Percentiles rank a stretch among this genome's conserved stretches.
These are phyloP conservation scores for Macrolepiota albuminosa DNA, from an alignment of 768 basidiomycete species.

Conservation along the genomic window DNA sequence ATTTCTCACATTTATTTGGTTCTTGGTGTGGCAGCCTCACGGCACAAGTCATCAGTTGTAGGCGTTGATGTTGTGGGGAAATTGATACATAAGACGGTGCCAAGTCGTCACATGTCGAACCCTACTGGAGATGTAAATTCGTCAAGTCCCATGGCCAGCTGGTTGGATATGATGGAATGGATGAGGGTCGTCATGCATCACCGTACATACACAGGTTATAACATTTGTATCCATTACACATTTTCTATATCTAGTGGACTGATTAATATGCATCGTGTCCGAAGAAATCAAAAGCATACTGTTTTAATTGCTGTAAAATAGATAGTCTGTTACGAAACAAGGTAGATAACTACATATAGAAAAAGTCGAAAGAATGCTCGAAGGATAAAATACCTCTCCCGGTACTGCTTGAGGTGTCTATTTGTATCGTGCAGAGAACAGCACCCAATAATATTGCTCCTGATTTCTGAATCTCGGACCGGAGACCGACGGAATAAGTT, in stretches of 20 bases:
- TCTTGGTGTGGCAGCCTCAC: neutral
- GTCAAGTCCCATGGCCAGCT: neutral
- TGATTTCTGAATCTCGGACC: neutral
- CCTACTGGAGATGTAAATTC: neutral
- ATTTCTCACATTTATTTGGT: neutral
- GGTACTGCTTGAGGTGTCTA: neutral
- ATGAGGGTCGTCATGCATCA: neutral
- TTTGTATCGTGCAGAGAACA: neutral
- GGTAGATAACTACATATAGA: neutral
- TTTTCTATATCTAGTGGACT: neutral
- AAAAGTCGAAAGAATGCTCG: neutral
- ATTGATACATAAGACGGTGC: neutral
- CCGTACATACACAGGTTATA: too few relatives aligned
- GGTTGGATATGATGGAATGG: neutral
- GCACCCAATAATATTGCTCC: neutral
- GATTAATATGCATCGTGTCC: neutral
- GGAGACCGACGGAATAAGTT: neutral
- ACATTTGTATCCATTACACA: neutral
- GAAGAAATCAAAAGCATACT: neutral
- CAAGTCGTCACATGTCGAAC: neutral
- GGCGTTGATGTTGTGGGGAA: constrained; percentile 1
- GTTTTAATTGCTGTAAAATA: neutral
- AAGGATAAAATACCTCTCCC: neutral
- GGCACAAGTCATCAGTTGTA: neutral
- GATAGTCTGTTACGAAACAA: neutral